A percentile compares a stretch with the other conserved stretches of the same genome.
Evolutionary conservation across 148 eudicot genomes (phyloP).

Genomic region (Gaultheria prostrata): DNA sequence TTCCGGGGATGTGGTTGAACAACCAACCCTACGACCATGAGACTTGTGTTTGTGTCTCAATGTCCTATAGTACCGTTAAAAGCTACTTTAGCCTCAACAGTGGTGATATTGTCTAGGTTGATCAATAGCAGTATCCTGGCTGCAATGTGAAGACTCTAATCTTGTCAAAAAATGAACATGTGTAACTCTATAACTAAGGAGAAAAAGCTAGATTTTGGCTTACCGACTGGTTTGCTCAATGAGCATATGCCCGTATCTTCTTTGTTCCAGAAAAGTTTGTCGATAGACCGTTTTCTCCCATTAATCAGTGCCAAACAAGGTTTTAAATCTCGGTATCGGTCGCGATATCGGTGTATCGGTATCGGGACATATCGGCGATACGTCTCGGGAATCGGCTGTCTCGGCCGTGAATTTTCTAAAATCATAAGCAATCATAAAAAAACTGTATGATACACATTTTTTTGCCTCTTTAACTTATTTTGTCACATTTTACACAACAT

Average conservation of each 20-base stretch:
- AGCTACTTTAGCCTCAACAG: conserved; percentile 36
- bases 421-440: no score
- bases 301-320: conserved; percentile 85
- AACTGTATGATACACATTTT: no score
- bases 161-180: not conserved
- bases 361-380: no score
- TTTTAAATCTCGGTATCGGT: no score
- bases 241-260: conserved; percentile 73
- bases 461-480: no score
- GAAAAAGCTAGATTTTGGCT: conserved; percentile 20
- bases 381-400: no score
- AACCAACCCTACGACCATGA: conserved; percentile 18
- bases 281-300: conserved; percentile 74
- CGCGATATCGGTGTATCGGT: no score
- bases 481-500: no score
- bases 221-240: conserved; percentile 82
- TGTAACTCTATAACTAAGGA: not conserved
- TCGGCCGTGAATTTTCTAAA: no score
- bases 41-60: conserved; percentile 34
- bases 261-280: conserved; percentile 57
- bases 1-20: not conserved
- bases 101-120: conserved; percentile 61
- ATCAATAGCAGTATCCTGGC: conserved; percentile 66
- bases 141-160: conserved; percentile 28
- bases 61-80: conserved; percentile 32